Base-by-base conservation (phyloP, 2,329 filamentous ascomycete genomes). In the Annulohypoxylon truncatum region DNA sequence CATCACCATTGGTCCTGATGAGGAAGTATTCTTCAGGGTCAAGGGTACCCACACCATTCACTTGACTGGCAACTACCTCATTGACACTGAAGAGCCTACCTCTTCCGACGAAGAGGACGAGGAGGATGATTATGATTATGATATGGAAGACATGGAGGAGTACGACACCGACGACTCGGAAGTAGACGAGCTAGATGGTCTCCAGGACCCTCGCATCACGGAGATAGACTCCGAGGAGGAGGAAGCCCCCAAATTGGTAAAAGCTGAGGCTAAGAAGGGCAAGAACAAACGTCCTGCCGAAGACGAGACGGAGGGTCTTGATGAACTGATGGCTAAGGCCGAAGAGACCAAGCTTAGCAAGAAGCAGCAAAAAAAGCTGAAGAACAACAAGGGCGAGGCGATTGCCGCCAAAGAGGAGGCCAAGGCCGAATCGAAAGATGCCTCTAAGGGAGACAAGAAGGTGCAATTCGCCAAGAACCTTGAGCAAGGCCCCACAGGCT, bases 391-490 rank as follows among this genome's bases (percentile, higher is more conserved):
- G 79, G 96, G 95, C 72, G 92, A 97, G 78, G 90, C 96, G 64
- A 88, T 91, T 54, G 82, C 22, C 10, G 44, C 83, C 46, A 87
- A 90, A 74, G 82, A 86, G 70, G 82, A 86, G 72, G 82, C 86
- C 72, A 89, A 90, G 79, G 83, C 87, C 66, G 84, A 85, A 60
- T 82, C 82, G 67, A 83, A 84, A 72, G 80, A 82, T 42, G 68
- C 79, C 10, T 72, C 78, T 67, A 89, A 89, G 85, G 83, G 85
- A 61, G 91, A 92, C 80, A 97, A 97, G 89, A 98, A 97, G 86
- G 96, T 99, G 67, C 93, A 97, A 81, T 99, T 99, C 79, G 95
- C 96, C 78, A 97, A 98, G 88, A 94, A 98, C 81, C 93, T 99
- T 69, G 96, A 98, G 85, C 94, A 97, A 82, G 96, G 96, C 65